A percentile compares a stretch with the other conserved stretches of the same genome.
These are phyloP conservation scores for Stachybotrys chartarum DNA, from an alignment of 2,329 filamentous ascomycete genomes.

Conservation along the genomic window DNA sequence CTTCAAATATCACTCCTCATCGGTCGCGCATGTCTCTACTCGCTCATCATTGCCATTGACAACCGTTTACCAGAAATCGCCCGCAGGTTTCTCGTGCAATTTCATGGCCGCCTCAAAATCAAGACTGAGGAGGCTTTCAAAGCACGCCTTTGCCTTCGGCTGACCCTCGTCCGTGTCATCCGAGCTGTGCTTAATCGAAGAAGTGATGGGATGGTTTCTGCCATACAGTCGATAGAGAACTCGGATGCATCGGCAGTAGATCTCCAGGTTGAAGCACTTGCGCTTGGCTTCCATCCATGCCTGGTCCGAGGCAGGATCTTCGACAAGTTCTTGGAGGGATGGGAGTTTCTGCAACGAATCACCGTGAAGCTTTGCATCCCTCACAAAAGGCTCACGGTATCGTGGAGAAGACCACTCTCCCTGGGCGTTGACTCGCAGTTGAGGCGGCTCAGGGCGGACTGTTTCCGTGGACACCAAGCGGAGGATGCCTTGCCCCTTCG, in stretches of 20 bases:
- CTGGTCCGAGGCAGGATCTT: neutral
- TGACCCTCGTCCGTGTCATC: neutral
- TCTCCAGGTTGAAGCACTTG: neutral
- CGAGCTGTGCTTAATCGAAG: neutral
- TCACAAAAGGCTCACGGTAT: slow-evolving; percentile 7
- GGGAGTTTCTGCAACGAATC: slow-evolving; percentile 17
- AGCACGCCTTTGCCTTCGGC: neutral
- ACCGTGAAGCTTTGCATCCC: slow-evolving; percentile 16
- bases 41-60: neutral
- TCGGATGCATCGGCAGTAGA: neutral
- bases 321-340: neutral
- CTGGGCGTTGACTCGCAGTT: neutral
- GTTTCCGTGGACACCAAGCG: slow-evolving; percentile 9
- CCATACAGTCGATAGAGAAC: neutral
- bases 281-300: neutral
- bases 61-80: neutral
- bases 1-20: neutral
- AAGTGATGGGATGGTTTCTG: neutral
- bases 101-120: neutral
- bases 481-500: slow-evolving; percentile 10
- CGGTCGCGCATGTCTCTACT: neutral
- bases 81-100: neutral
- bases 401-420: slow-evolving; percentile 3
- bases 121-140: neutral
- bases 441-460: slow-evolving; percentile 3